Base-by-base conservation (phyloP, 192 early-diverging fungal genomes). In the Backusella mclennaniae region DNA sequence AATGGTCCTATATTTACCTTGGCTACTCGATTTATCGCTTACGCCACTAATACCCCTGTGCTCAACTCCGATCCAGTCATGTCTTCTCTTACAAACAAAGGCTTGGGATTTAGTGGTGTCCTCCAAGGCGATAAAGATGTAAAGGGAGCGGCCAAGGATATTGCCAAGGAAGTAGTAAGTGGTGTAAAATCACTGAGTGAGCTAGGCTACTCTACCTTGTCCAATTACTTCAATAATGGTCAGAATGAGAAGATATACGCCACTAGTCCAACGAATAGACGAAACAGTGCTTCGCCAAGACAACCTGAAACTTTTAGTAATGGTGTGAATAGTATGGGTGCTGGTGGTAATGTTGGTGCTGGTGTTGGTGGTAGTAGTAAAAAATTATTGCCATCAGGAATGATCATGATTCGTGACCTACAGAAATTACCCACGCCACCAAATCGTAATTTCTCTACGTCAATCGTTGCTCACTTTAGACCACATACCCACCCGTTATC, bases 81-180 rank as follows among this genome's bases (percentile, higher is more conserved):
- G 39, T 26, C 39, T 15, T 66, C 56, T 0, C 38, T 63, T 14
- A 63, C 59, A 21, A 71, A 73, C 33, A 59, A 75, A 6, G 56
- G 75, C 31, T 76, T 79, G 1, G 68, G 77, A n/a, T 59, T 79
- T 19, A 77, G 74, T 19, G 21, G 56, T 12, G 77, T 81, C 9
- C 35, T 73, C 3, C 71, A 80, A 69, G 74, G 82, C 6, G 84
- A 81, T 41, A 83, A 79, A 31, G 84, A 89, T 67, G 82, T 85
- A 21, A 76, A 87, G 77, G 87, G 86, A 41, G 79, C 89, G 26
- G 93, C 93, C 1, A 88, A 88, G 42, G 93, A 92, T 36, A 91
- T 95, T 21, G 93, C 92, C 26, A 94, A 95, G 69, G 94, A 96
- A 74, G 86, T 95, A 12, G 86, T 93, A 38, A 87, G 85, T 49